These are phyloP conservation scores for Xylaria sp. DNA, from an alignment of 2,329 filamentous ascomycete species.

Conservation along the genomic window DNA sequence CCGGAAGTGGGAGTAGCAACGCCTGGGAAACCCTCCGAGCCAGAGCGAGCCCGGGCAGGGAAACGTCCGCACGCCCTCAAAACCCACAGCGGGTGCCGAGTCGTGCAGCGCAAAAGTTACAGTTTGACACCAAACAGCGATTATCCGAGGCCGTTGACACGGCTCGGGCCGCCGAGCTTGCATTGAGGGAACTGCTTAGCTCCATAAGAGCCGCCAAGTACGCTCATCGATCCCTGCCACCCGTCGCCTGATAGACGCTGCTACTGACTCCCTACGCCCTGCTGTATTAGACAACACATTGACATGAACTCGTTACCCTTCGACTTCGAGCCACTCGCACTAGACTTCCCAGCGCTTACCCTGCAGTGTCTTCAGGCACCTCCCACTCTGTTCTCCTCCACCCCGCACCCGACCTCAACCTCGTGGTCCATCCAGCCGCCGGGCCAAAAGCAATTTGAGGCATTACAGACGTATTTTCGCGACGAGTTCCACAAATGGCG, in stretches of 20 bases:
- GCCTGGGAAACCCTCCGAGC: constrained; percentile 40
- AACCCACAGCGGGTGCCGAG: constrained; percentile 51
- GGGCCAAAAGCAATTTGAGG: constrained; percentile 73
- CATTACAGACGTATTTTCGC: constrained; percentile 69
- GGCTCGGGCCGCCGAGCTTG: constrained; percentile 82
- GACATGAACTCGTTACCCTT: constrained; percentile 64
- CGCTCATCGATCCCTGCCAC: constrained; percentile 38
- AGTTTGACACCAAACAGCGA: constrained; percentile 68
- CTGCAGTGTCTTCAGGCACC: constrained; percentile 78
- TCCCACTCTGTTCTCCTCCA: constrained; percentile 80
- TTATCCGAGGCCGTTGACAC: constrained; percentile 75
- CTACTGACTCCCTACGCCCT: constrained; percentile 27
- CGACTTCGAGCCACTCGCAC: constrained; percentile 82
- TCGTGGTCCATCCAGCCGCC: constrained; percentile 85
- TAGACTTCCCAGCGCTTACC: constrained; percentile 85
- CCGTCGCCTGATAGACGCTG: constrained; percentile 15
- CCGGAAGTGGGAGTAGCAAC: constrained; percentile 22
- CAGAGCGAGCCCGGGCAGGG: constrained; percentile 38
- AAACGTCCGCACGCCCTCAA: constrained; percentile 40
- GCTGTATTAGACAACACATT: constrained; percentile 56
- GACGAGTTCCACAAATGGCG: constrained; percentile 72
- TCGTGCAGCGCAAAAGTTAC: constrained; percentile 61
- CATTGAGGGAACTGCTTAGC: constrained; percentile 79
- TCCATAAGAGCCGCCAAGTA: constrained; percentile 81
- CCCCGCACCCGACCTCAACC: constrained; percentile 75